Evolutionary conservation across 2,329 filamentous ascomycete genomes (phyloP).

Genomic region (Cucurbitaria berberidis): DNA sequence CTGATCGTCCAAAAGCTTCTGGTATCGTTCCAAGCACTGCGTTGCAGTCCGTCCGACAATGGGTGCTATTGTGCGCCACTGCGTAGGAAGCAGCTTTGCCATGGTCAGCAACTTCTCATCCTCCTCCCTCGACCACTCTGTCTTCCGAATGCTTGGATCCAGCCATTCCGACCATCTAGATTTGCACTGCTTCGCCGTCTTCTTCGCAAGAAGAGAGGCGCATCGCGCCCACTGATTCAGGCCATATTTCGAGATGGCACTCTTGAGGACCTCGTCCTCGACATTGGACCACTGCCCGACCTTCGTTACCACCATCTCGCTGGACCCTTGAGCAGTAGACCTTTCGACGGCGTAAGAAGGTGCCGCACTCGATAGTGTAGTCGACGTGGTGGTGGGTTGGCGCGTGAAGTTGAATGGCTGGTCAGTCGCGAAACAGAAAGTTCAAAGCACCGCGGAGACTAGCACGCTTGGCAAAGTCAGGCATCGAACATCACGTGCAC

Average conservation of each 20-base stretch:
- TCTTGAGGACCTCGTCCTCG: conserved; percentile 96
- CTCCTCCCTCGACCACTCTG: conserved; percentile 98
- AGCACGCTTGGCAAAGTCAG: conserved; percentile 25
- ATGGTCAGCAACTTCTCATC: conserved; percentile 96
- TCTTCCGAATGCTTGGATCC: conserved; percentile 96
- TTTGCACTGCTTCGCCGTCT: conserved; percentile 99
- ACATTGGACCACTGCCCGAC: conserved; percentile 73
- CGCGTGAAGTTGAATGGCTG: conserved; percentile 11
- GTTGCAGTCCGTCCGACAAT: conserved; percentile 96
- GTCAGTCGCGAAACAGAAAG: conserved; percentile 27
- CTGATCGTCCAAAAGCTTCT: conserved; percentile 94
- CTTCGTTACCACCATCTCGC: conserved; percentile 68
- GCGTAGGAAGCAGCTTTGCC: conserved; percentile 97
- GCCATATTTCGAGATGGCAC: conserved; percentile 56
- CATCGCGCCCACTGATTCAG: conserved; percentile 90
- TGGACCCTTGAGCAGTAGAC: conserved; percentile 5
- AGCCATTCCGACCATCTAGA: conserved; percentile 98
- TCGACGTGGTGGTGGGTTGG: conserved; percentile 22
- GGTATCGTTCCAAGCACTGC: conserved; percentile 95
- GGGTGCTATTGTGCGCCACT: conserved; percentile 98
- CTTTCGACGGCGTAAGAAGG: conserved; percentile 4
- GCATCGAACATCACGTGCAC: conserved; percentile 6
- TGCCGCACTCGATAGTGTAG: conserved; percentile 11
- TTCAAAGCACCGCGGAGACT: conserved; percentile 23
- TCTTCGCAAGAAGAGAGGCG: conserved; percentile 93